Evolutionary conservation across 2,329 filamentous ascomycete genomes (phyloP).

Genomic region (Aspergillus fischeri): DNA sequence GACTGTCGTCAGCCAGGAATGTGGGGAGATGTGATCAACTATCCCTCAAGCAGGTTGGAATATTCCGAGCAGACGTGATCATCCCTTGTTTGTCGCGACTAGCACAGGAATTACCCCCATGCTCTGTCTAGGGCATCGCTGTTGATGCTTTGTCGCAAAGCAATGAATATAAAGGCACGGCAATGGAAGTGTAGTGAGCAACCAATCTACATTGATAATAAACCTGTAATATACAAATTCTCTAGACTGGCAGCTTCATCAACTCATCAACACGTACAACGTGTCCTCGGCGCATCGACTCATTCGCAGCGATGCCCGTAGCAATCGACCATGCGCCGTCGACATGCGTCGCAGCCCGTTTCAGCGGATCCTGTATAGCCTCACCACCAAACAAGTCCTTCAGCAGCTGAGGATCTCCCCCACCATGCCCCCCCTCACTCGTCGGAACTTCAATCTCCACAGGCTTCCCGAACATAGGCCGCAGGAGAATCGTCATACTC

Average conservation of each 20-base stretch:
- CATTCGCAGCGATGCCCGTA: conserved; percentile 58
- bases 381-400: conserved; percentile 54
- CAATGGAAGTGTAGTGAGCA: not conserved
- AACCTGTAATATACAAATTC: not conserved
- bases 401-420: conserved; percentile 55
- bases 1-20: not conserved
- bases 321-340: conserved; percentile 58
- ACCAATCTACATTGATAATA: not conserved
- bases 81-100: not conserved
- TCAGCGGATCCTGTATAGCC: conserved; percentile 42
- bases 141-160: not conserved
- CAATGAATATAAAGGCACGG: too few relatives aligned
- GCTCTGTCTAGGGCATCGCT: not conserved
- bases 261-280: conserved; percentile 54
- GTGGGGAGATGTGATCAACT: not conserved
- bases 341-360: conserved; percentile 55
- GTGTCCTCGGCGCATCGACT: conserved; percentile 54
- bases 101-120: not conserved
- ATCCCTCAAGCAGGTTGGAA: not conserved
- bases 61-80: not conserved
- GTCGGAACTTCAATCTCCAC: conserved; percentile 51
- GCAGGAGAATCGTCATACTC: conserved; percentile 34
- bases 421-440: conserved; percentile 54
- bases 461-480: conserved; percentile 56
- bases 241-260: not conserved